Evolutionary conservation across 371 early-diverging fungal species (phyloP).

Genomic region (Zancudomyces culisetae): DNA sequence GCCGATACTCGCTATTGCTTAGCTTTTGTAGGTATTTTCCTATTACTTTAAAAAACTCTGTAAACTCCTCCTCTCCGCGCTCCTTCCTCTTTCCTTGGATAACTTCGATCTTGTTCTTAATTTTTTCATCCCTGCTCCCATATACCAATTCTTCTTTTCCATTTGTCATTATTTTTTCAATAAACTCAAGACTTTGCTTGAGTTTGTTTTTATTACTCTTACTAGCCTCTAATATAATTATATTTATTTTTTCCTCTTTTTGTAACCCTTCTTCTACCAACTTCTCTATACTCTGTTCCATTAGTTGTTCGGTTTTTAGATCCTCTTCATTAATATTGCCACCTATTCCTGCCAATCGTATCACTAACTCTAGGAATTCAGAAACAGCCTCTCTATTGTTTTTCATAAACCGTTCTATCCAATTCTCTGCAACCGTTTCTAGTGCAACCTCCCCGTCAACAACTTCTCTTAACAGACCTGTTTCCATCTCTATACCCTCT

Average conservation of each 20-base stretch:
- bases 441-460: slow-evolving; percentile 18
- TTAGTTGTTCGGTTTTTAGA: slow-evolving; percentile 16
- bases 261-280: slow-evolving; percentile 8
- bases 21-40: slow-evolving; percentile 35
- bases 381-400: slow-evolving; percentile 6
- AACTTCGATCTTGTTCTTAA: background rate
- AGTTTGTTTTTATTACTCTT: slow-evolving; percentile 36
- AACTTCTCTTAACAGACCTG: slow-evolving; percentile 1
- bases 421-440: slow-evolving; percentile 25
- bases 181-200: slow-evolving; percentile 35
- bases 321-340: slow-evolving; percentile 8
- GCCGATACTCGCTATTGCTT: slow-evolving; percentile 50
- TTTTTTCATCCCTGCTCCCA: slow-evolving; percentile 18
- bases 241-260: slow-evolving; percentile 29
- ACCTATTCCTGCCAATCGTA: slow-evolving; percentile 17
- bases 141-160: slow-evolving; percentile 38
- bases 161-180: slow-evolving; percentile 33
- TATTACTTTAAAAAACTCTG: slow-evolving; percentile 29
- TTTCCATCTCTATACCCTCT: background rate
- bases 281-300: slow-evolving; percentile 17
- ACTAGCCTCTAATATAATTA: slow-evolving; percentile 39
- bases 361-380: slow-evolving; percentile 14
- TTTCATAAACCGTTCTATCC: slow-evolving; percentile 29
- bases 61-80: slow-evolving; percentile 1
- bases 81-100: slow-evolving; percentile 6